phyloP scores from a whole-genome alignment of 2,329 filamentous ascomycete species.

The Scopulariopsis brevicaulis region DNA sequence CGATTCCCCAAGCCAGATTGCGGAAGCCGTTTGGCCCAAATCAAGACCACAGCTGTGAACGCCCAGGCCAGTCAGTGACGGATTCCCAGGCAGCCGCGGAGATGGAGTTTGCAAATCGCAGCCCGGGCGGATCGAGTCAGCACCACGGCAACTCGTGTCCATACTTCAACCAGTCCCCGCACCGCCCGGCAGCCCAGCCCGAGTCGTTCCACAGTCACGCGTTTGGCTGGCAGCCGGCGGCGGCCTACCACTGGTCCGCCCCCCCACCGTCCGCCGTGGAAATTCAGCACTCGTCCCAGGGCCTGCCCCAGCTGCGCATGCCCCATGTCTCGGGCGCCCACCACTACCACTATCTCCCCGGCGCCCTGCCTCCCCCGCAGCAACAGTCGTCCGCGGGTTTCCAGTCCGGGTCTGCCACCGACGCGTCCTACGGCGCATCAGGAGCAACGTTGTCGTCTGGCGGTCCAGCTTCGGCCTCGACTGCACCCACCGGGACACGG shows the following conservation, averaged over 20 bases:
- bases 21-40: not conserved
- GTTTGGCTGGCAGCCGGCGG: not conserved
- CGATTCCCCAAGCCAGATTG: not conserved
- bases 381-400: not conserved
- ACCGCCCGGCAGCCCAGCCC: not conserved
- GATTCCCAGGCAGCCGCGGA: not conserved
- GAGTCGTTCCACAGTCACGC: not conserved
- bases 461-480: not conserved
- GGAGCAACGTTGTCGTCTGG: not conserved
- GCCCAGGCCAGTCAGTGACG: not conserved
- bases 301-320: slow-evolving; percentile 1
- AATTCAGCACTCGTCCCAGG: not conserved
- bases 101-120: slow-evolving; percentile 3
- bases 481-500: not conserved
- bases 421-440: not conserved
- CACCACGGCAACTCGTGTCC: not conserved
- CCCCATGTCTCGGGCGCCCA: not conserved
- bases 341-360: not conserved
- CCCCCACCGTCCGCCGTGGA: not conserved
- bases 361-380: not conserved
- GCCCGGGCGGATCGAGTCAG: not conserved
- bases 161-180: not conserved
- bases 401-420: not conserved
- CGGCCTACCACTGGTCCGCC: not conserved
- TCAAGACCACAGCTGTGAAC: not conserved